Conservation (phyloP, 768 basidiomycete species). For the Phaffia australis region DNA sequence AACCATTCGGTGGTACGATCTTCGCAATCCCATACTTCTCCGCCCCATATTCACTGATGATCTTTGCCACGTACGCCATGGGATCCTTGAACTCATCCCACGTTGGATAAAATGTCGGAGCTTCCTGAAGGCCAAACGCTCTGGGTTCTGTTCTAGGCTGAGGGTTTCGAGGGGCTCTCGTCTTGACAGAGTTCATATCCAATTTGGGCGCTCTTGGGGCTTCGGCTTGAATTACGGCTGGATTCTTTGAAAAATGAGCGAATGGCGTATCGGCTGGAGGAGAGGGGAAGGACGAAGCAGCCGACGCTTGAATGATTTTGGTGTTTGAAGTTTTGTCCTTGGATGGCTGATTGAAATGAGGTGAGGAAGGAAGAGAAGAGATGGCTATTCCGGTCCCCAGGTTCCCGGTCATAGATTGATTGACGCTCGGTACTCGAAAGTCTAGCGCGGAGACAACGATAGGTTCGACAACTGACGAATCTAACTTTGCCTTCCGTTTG, state of each 20-base stretch:
- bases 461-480: not conserved
- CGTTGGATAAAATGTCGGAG: constrained; percentile 78
- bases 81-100: constrained; percentile 88
- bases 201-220: constrained; percentile 7
- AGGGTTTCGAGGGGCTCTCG: constrained; percentile 12
- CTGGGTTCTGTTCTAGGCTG: constrained; percentile 37
- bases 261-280: not conserved
- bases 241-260: constrained; percentile 14
- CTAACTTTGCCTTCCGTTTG: no score
- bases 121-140: constrained; percentile 77
- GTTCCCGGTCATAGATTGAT: no score
- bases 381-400: no score
- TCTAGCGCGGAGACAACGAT: constrained; percentile 19
- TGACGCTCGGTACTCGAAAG: constrained; percentile 1
- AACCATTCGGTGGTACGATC: constrained; percentile 80
- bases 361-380: no score
- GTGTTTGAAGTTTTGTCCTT: not conserved
- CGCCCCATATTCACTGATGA: constrained; percentile 62
- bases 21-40: constrained; percentile 83
- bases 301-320: not conserved
- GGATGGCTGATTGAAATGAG: no score
- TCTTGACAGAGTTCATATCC: constrained; percentile 18
- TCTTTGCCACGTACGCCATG: constrained; percentile 53
- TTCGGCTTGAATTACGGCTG: constrained; percentile 3
- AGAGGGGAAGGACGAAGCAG: constrained; percentile 8